These are phyloP conservation scores for Penicillium angulare DNA, from an alignment of 495 filamentous ascomycete genomes.

Conservation along the genomic window DNA sequence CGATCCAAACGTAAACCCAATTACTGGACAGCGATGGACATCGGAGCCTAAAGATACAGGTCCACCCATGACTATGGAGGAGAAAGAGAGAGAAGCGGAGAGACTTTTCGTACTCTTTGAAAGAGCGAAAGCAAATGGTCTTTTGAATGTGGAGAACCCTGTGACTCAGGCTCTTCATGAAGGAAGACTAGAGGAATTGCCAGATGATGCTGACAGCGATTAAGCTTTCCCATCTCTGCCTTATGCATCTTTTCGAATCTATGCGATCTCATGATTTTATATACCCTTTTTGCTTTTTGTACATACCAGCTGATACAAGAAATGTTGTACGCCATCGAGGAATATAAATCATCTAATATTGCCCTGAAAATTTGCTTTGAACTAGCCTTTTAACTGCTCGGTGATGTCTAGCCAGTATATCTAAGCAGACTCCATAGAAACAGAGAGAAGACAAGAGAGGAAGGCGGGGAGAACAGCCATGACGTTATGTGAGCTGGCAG, in stretches of 20 bases:
- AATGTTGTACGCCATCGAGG: too few species aligned
- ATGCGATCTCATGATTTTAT: too few species aligned
- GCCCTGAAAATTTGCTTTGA: too few species aligned
- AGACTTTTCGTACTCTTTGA: constrained; percentile 93
- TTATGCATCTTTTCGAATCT: too few species aligned
- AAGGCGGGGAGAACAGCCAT: background rate
- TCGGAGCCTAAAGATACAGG: constrained; percentile 57
- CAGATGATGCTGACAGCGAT: constrained; percentile 45
- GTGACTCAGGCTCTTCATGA: constrained; percentile 70
- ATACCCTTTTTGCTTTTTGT: too few species aligned
- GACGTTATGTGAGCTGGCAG: constrained; percentile 18
- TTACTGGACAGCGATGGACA: constrained; percentile 83
- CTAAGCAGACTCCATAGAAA: too few species aligned
- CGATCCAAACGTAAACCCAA: constrained; percentile 64
- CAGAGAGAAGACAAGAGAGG: too few species aligned
- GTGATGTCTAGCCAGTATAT: background rate
- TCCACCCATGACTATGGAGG: constrained; percentile 80
- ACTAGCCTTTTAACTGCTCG: too few species aligned
- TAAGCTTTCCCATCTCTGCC: too few species aligned
- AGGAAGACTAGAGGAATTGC: constrained; percentile 74
- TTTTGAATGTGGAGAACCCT: constrained; percentile 83
- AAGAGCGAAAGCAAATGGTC: constrained; percentile 79
- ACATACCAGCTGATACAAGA: too few species aligned
- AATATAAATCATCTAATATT: too few species aligned
- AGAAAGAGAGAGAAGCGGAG: constrained; percentile 93